Evolutionary conservation across 1,284 basidiomycete genomes (phyloP).

Genomic region (Apiotrichum montevideense): DNA sequence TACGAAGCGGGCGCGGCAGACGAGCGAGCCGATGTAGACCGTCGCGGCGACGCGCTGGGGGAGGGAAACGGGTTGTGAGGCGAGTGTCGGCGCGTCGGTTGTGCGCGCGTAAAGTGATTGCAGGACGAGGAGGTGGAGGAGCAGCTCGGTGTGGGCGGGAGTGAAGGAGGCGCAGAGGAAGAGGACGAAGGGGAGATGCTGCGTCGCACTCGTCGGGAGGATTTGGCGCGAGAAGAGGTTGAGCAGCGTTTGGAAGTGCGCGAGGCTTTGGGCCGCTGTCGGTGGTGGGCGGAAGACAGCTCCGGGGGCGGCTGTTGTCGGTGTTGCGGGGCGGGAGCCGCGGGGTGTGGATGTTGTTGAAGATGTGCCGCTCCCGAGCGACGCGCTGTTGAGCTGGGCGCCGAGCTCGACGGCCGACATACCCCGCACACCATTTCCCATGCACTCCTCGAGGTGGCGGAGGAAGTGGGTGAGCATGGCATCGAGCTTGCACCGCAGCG

Average conservation of each 20-base stretch:
- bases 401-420: constrained; percentile 33
- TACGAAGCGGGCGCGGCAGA: constrained; percentile 84
- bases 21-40: constrained; percentile 86
- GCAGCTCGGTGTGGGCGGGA: constrained; percentile 81
- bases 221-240: constrained; percentile 90
- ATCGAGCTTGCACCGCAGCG: constrained; percentile 87
- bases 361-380: constrained; percentile 25
- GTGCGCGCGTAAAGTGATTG: constrained; percentile 76
- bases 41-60: constrained; percentile 70
- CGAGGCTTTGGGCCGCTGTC: constrained; percentile 32
- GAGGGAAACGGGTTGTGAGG: constrained; percentile 30
- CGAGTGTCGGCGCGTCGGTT: constrained; percentile 46
- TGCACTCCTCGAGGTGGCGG: constrained; percentile 56
- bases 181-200: constrained; percentile 93
- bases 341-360: constrained; percentile 4
- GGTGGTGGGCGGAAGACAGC: constrained; percentile 13
- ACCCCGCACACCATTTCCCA: constrained; percentile 26
- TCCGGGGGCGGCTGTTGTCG: constrained; percentile 25
- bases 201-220: constrained; percentile 90
- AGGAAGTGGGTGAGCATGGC: constrained; percentile 78
- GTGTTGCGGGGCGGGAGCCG: constrained; percentile 7
- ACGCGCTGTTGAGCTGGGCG: constrained; percentile 21
- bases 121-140: constrained; percentile 85
- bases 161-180: constrained; percentile 94
- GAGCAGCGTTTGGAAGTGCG: constrained; percentile 80